phyloP scores from a whole-genome alignment of 148 eudicot species.

The Chenopodium formosanum region DNA sequence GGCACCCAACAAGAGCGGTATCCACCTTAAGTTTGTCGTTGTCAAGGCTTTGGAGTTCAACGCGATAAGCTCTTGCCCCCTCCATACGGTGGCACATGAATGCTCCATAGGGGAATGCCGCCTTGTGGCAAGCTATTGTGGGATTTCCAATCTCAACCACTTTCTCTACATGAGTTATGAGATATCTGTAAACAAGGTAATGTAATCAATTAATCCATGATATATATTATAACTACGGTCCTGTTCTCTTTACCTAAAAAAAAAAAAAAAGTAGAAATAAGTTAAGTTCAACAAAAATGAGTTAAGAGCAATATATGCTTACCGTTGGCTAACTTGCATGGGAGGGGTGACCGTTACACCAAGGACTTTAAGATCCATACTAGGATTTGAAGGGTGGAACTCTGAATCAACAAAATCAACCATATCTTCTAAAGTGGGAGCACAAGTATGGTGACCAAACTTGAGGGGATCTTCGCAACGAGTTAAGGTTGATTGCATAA shows the following conservation, averaged over 20 bases:
- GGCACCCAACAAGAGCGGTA: constrained; percentile 7
- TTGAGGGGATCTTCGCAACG: constrained; percentile 9
- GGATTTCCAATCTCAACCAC: constrained; percentile 11
- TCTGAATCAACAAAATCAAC: constrained; percentile 4
- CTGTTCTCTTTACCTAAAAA: no score
- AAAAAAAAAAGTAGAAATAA: no score
- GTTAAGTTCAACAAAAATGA: no score
- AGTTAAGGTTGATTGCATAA: constrained; percentile 1
- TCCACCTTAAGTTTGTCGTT: constrained; percentile 4
- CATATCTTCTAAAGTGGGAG: constrained; percentile 6
- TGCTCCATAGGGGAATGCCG: constrained; percentile 8
- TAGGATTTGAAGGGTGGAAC: not conserved
- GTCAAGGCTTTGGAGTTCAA: constrained; percentile 14
- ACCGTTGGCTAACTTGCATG: constrained; percentile 6
- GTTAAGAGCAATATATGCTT: not conserved
- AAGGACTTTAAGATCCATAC: constrained; percentile 1
- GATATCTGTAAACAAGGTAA: not conserved
- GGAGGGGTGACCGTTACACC: constrained; percentile 5
- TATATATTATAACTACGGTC: no score
- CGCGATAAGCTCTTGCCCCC: constrained; percentile 10
- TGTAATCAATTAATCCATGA: no score
- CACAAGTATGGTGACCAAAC: constrained; percentile 5
- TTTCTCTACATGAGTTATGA: not conserved
- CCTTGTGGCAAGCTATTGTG: constrained; percentile 11
- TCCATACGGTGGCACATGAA: constrained; percentile 17